A percentile compares a stretch with the other conserved stretches of the same genome.
Evolutionary conservation across 2,329 filamentous ascomycete species (phyloP).

Genomic region (Capronia americana): DNA sequence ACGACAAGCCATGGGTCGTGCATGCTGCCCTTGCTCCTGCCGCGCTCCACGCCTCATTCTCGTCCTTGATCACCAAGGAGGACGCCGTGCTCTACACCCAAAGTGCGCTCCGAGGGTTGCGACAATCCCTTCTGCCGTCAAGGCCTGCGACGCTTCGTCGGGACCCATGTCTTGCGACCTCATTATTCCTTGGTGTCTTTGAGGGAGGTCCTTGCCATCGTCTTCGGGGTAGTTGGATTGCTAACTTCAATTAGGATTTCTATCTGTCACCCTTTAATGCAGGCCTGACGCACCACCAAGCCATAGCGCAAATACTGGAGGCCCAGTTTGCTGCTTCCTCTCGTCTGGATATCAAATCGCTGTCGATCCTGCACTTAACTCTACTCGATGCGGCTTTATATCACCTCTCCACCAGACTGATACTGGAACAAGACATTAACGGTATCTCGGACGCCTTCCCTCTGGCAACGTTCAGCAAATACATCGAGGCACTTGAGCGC

Average conservation of each 20-base stretch:
- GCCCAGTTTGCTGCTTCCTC: slow-evolving; percentile 19
- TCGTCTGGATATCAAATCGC: slow-evolving; percentile 22
- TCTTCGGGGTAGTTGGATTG: background rate
- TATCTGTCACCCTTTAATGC: slow-evolving; percentile 25
- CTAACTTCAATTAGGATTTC: slow-evolving; percentile 31
- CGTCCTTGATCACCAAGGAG: slow-evolving; percentile 31
- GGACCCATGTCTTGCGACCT: slow-evolving; percentile 31
- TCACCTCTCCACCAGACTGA: slow-evolving; percentile 33
- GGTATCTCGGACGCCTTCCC: slow-evolving; percentile 29
- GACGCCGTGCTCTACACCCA: slow-evolving; percentile 34
- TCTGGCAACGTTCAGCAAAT: slow-evolving; percentile 25
- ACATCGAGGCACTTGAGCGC: slow-evolving; percentile 31
- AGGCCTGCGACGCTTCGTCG: background rate
- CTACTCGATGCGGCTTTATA: slow-evolving; percentile 33
- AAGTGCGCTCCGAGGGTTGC: slow-evolving; percentile 31
- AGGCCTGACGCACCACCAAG: slow-evolving; percentile 32
- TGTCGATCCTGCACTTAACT: slow-evolving; percentile 30
- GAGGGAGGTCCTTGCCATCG: slow-evolving; percentile 21
- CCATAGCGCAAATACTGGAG: slow-evolving; percentile 31
- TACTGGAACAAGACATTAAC: slow-evolving; percentile 32
- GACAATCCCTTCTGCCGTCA: slow-evolving; percentile 19
- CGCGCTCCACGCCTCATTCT: slow-evolving; percentile 32
- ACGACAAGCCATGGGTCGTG: slow-evolving; percentile 33
- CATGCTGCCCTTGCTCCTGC: slow-evolving; percentile 34
- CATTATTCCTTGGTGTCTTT: slow-evolving; percentile 35